Evolutionary conservation across 164 flowering plant species (phyloP).

Genomic region (Stephania yunnanensis): DNA sequence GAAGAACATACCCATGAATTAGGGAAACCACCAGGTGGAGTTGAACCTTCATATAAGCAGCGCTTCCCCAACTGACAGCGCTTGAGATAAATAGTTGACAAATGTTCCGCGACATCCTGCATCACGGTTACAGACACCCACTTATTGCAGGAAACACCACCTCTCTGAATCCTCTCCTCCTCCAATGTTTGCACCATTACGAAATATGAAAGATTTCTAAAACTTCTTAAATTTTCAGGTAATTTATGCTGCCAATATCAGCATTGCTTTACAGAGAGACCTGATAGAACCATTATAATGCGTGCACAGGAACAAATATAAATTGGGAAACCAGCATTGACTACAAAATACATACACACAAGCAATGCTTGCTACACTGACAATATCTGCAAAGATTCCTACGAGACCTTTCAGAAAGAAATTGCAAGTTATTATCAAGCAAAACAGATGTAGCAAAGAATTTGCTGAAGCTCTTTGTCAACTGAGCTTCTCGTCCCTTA

Average conservation of each 20-base stretch:
- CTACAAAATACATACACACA: too few species aligned
- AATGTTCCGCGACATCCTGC: constrained; percentile 92
- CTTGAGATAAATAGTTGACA: constrained; percentile 74
- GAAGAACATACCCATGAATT: constrained; percentile 75
- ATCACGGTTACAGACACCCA: background rate
- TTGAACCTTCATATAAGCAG: constrained; percentile 93
- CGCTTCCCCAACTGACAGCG: constrained; percentile 94
- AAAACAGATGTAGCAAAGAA: background rate
- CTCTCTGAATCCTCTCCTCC: background rate
- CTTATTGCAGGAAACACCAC: background rate
- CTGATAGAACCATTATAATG: too few species aligned
- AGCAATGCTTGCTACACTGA: too few species aligned
- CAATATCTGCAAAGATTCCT: too few species aligned
- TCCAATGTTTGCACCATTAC: background rate
- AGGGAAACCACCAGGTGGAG: constrained; percentile 89
- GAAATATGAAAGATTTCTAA: background rate
- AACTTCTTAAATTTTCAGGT: too few species aligned
- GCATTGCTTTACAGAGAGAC: too few species aligned
- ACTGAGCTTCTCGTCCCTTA: too few species aligned
- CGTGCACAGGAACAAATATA: too few species aligned
- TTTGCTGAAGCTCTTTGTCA: too few species aligned
- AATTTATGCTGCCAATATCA: too few species aligned
- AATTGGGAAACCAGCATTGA: too few species aligned
- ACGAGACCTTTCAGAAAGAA: too few species aligned
- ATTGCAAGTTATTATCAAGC: background rate